Base-by-base conservation (phyloP, 2,329 filamentous ascomycete genomes). In the Dactylellina leptospora region DNA sequence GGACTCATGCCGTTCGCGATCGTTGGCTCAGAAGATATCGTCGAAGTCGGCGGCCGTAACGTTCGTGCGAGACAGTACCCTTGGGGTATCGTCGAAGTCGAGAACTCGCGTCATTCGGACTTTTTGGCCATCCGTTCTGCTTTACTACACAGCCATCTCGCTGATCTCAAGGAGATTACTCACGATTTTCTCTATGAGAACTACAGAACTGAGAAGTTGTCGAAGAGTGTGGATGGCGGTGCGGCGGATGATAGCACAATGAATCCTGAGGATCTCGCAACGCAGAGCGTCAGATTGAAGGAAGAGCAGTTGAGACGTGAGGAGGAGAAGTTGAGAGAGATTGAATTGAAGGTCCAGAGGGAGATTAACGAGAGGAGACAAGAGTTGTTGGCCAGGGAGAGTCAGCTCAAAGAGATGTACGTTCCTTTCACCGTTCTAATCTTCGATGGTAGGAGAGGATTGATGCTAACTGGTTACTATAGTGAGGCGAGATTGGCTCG, bases 351-450 rank as follows among this genome's bases (percentile, higher is more conserved):
- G 89, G 95, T 99, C 75, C 95, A 99, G 84, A 91, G 95, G 80
- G 95, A 99, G 83, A 99, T 99, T 85, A 96, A 97, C 83, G 95
- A 97, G 87, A 99, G 99, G 88, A 89, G 95, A 84, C 95, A 99
- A 84, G 95, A 99, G 83, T 86, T 99, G 74, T 81, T 99, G 82
- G 95, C 95, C 75, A 92, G 95, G 81, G 95, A 99, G 84, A 96
- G 92, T 79, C 95, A 99, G 84, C 88, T 99, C 78, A 93, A 95
- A 82, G 95, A 99, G 85, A 97, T 99, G 76, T 77, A 75, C 40
- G 74, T n/a, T 44, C 23, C 22, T 33, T 25, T 20, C n/a, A 6
- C 4, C 11, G 28, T n/a, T 22, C n/a, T 27, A 20, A 10, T 44
- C 5, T 25, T 20, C 22, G n/a, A 40, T 38, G 22, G 10, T 55